Evolutionary conservation across 2,329 filamentous ascomycete species (phyloP).

Genomic region (Cladophialophora carrionii): DNA sequence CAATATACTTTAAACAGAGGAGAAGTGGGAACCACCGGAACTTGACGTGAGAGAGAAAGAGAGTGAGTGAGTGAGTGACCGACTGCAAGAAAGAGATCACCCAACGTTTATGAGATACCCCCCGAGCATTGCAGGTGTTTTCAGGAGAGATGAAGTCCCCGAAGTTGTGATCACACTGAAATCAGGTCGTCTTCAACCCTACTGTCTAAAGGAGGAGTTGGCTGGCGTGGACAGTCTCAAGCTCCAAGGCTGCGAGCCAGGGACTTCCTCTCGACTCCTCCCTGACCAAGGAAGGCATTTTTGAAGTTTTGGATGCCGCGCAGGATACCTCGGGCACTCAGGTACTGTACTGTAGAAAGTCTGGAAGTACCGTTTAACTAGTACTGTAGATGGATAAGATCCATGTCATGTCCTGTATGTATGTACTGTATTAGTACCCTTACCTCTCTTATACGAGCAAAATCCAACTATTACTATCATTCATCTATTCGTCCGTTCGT

Average conservation of each 20-base stretch:
- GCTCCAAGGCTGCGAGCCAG: not conserved
- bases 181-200: not conserved
- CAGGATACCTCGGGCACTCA: not conserved
- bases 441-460: too few species aligned
- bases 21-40: not conserved
- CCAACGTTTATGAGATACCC: constrained; percentile 26
- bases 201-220: not conserved
- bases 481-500: too few species aligned
- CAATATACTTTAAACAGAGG: not conserved
- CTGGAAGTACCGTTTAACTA: not conserved
- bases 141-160: not conserved
- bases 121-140: constrained; percentile 30
- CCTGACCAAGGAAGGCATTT: not conserved
- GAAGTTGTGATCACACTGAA: not conserved
- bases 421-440: not conserved
- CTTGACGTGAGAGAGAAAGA: not conserved
- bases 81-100: not conserved
- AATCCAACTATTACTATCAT: too few species aligned
- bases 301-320: not conserved
- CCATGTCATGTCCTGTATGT: not conserved
- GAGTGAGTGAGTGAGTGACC: not conserved
- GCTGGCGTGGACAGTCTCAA: not conserved
- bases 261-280: not conserved
- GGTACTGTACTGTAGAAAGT: too few species aligned
- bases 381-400: not conserved